Evolutionary conservation across 768 basidiomycete genomes (phyloP), one percentile per base, ranked within the genome.

Genomic region (Agaricus subrufescens): DNA sequence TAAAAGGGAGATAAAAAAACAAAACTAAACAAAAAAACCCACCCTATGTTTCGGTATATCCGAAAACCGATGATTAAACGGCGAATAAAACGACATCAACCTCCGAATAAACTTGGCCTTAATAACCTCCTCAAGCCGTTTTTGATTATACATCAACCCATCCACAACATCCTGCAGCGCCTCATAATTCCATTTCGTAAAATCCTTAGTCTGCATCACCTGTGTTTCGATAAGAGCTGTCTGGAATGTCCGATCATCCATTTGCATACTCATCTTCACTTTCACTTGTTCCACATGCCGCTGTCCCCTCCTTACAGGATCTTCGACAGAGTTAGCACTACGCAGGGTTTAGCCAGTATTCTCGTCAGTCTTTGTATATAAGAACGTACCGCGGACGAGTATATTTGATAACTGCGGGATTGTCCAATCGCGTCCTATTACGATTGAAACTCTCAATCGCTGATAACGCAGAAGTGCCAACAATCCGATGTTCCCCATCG

Each of bases 181-280:
- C 10, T 98, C 94, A 66, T 89, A 93, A 62, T 89, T 90, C 97
- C 97, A 99, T 63, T 90, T 94, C 4, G 82, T 81, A 59, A 91
- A 84, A 61, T 98, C 95, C 65, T 92, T 94, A 9, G 86, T 88
- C 29, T 87, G 75, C 76, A 91, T 87, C 11, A 96, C 89, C 71
- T 94, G 91, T 2, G 93, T 92, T 63, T 97, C 94, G 23, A 94
- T 76, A 49, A 99, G 74, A 40, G 78, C 81, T 3, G 85, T 76
- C 65, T 95, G 92, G 71, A 98, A 99, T 3, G 88, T 82, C 67
- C 80, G 87, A 69, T 98, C 97, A 67, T 99, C 97, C 84, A 98
- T 91, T 71, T 93, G 90, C 81, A 97, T 85, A 58, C 87, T 89
- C 66, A 89, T 80, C 67, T 94, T 92, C 52, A 97, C 77, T 69